phyloP scores from a whole-genome alignment of 75 land plant species.

The Pinus albicaulis region DNA sequence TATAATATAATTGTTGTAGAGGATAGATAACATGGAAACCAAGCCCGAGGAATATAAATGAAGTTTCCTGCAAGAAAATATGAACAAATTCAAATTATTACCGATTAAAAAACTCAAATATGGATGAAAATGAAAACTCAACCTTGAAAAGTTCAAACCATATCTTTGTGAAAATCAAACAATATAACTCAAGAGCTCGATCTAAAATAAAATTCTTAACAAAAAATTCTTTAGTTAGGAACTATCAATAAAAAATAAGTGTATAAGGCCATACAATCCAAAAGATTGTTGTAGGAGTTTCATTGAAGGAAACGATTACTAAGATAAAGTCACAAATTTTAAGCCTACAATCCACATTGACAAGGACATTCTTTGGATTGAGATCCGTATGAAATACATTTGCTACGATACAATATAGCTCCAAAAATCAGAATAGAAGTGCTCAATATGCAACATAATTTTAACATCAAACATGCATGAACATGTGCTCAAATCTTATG shows the following conservation, averaged over 20 bases:
- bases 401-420: constrained; percentile 42
- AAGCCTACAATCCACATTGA: constrained; percentile 89
- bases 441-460: neutral
- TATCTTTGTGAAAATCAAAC: constrained; percentile 82
- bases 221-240: neutral
- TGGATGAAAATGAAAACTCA: neutral
- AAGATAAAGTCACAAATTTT: constrained; percentile 97
- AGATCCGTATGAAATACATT: constrained; percentile 94
- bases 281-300: constrained; percentile 93
- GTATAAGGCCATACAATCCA: constrained; percentile 67
- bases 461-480: neutral
- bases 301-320: constrained; percentile 91
- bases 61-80: neutral
- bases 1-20: neutral
- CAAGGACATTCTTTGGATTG: constrained; percentile 88
- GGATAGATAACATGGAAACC: neutral
- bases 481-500: too few species aligned
- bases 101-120: neutral
- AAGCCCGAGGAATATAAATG: neutral
- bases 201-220: neutral
- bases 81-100: neutral
- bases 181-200: constrained; percentile 78
- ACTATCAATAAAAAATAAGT: neutral
- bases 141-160: neutral
- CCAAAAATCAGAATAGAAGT: constrained; percentile 10